phyloP scores from a whole-genome alignment of 805 yeast genomes.

The Ogataea nonfermentans region DNA sequence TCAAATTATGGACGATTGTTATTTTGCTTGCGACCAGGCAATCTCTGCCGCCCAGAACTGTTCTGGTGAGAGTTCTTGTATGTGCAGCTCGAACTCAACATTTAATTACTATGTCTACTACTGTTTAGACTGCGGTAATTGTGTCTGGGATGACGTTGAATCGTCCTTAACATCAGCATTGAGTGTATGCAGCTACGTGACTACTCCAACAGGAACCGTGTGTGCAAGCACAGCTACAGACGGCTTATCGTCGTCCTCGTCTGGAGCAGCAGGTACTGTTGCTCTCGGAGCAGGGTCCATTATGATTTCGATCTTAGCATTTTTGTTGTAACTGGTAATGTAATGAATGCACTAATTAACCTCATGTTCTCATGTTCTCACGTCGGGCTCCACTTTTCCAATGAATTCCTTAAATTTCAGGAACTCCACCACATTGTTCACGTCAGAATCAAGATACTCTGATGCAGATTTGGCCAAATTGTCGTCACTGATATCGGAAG shows the following conservation, averaged over 20 bases:
- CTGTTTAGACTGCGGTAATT: conserved; percentile 41
- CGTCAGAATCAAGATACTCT: conserved; percentile 62
- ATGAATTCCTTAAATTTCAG: conserved; percentile 69
- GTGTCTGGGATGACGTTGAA: conserved; percentile 36
- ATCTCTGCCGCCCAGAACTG: conserved; percentile 34
- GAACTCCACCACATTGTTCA: conserved; percentile 61
- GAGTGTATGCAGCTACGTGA: conserved; percentile 28
- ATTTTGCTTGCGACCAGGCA: conserved; percentile 35
- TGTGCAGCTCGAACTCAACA: conserved; percentile 29
- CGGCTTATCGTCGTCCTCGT: too few relatives aligned
- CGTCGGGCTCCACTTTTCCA: conserved; percentile 87
- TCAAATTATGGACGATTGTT: too few relatives aligned
- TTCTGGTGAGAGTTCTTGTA: conserved; percentile 28
- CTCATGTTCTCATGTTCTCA: conserved; percentile 54
- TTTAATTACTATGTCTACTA: conserved; percentile 28
- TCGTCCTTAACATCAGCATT: conserved; percentile 30
- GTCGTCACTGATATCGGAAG: conserved; percentile 53
- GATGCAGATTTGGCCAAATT: conserved; percentile 50
- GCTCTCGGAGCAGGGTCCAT: too few relatives aligned
- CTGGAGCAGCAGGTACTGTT: too few relatives aligned
- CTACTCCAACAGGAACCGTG: conserved; percentile 34
- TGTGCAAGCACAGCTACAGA: conserved; percentile 17
- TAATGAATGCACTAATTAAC: background rate
- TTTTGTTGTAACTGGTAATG: too few relatives aligned
- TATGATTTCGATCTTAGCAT: too few relatives aligned